A percentile compares a stretch with the other conserved stretches of the same genome.
phyloP scores from a whole-genome alignment of 192 early-diverging fungal genomes.

The Neocallimastix lanati region DNA sequence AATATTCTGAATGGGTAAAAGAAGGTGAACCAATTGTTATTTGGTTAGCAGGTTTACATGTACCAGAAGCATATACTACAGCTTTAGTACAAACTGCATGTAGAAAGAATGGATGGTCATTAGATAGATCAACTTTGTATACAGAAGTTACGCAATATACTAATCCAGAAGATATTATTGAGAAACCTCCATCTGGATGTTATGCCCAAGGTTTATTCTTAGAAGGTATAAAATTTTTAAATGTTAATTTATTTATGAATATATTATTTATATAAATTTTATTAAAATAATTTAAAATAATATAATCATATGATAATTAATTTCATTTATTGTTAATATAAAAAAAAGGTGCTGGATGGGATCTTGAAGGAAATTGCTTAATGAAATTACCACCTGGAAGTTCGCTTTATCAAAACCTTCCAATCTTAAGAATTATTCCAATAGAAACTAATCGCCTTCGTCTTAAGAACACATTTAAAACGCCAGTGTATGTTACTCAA shows the following conservation, averaged over 20 bases:
- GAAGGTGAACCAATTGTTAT: conserved; percentile 41
- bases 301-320: too few species aligned
- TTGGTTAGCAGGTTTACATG: conserved; percentile 41
- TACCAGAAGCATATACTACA: conserved; percentile 41
- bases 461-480: conserved; percentile 41
- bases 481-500: conserved; percentile 43
- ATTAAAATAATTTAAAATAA: too few species aligned
- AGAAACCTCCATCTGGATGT: conserved; percentile 32
- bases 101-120: conserved; percentile 38
- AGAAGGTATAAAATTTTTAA: too few species aligned
- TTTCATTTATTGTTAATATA: too few species aligned
- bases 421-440: conserved; percentile 39
- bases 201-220: conserved; percentile 37
- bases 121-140: conserved; percentile 39
- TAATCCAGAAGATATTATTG: conserved; percentile 29
- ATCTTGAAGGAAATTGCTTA: conserved; percentile 15
- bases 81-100: conserved; percentile 42
- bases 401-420: conserved; percentile 28
- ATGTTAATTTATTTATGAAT: too few species aligned
- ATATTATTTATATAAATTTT: too few species aligned
- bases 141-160: conserved; percentile 32
- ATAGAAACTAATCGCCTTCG: conserved; percentile 35
- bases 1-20: conserved; percentile 43
- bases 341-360: conserved; percentile 32
- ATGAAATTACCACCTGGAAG: conserved; percentile 32